Conservation (phyloP, 2,329 filamentous ascomycete genomes). For the Xylaria sp. region DNA sequence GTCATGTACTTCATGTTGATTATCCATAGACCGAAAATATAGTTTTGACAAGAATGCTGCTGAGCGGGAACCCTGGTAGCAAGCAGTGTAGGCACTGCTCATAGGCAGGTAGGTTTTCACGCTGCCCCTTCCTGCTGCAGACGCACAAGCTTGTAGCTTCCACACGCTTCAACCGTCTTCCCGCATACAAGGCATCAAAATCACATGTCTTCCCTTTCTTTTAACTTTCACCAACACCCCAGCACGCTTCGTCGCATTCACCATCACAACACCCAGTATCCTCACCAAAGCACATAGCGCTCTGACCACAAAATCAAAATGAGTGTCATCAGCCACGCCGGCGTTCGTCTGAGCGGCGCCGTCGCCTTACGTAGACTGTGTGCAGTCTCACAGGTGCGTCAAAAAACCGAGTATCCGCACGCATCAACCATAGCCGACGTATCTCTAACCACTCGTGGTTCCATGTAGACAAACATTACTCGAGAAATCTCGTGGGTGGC, state of each 20-base stretch:
- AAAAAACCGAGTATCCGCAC: not conserved
- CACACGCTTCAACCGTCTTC: constrained; percentile 13
- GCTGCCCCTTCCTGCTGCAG: not conserved
- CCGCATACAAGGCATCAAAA: not conserved
- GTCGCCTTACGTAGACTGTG: not conserved
- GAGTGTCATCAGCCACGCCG: constrained; percentile 25
- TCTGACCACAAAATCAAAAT: constrained; percentile 21
- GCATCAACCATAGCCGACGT: not conserved
- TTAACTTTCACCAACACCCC: not conserved
- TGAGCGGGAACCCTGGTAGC: not conserved
- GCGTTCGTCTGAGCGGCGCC: constrained; percentile 7
- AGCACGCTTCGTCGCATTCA: not conserved
- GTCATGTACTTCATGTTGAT: not conserved
- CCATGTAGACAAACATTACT: not conserved
- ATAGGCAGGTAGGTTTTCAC: not conserved
- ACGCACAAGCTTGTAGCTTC: constrained; percentile 26
- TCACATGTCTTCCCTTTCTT: not conserved
- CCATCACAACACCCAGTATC: constrained; percentile 17
- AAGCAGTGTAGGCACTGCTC: not conserved
- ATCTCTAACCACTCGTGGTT: constrained; percentile 14
- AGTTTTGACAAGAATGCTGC: not conserved
- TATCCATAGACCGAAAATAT: not conserved
- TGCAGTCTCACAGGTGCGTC: constrained; percentile 12
- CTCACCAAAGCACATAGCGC: constrained; percentile 1
- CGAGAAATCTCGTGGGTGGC: constrained; percentile 44